phyloP scores from a whole-genome alignment of 495 filamentous ascomycete genomes.

The Bacidia rubella region DNA sequence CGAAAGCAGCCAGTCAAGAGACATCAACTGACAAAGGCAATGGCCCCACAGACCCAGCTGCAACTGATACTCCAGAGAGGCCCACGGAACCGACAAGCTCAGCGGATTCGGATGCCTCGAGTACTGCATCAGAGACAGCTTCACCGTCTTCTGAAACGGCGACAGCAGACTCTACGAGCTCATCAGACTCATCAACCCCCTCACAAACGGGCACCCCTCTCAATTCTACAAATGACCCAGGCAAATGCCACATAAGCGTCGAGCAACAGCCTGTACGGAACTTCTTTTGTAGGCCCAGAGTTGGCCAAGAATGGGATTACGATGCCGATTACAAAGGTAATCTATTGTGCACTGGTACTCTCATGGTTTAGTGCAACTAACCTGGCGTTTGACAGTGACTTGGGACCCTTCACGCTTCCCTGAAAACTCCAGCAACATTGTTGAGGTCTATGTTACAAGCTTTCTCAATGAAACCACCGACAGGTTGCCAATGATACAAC shows the following conservation, averaged over 20 bases:
- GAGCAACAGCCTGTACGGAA: background rate
- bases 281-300: slow-evolving; percentile 4
- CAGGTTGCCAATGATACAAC: background rate
- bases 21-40: too few species aligned
- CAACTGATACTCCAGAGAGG: too few species aligned
- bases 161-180: background rate
- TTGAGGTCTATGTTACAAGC: slow-evolving; percentile 5
- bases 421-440: background rate
- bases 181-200: background rate
- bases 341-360: background rate
- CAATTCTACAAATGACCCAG: slow-evolving; percentile 12
- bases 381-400: background rate
- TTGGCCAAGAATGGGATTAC: background rate
- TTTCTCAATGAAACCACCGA: background rate
- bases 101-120: too few species aligned
- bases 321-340: background rate
- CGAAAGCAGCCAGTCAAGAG: too few species aligned
- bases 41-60: too few species aligned
- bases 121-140: too few species aligned
- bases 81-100: too few species aligned
- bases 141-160: background rate
- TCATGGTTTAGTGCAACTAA: slow-evolving; percentile 4
- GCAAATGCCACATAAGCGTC: slow-evolving; percentile 7
- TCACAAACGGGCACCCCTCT: slow-evolving; percentile 4
- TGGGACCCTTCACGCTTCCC: slow-evolving; percentile 4